Percentiles rank a stretch among this genome's conserved stretches.
Conservation (phyloP, 2,329 filamentous ascomycete species). For the Aspergillus ochraceus region DNA sequence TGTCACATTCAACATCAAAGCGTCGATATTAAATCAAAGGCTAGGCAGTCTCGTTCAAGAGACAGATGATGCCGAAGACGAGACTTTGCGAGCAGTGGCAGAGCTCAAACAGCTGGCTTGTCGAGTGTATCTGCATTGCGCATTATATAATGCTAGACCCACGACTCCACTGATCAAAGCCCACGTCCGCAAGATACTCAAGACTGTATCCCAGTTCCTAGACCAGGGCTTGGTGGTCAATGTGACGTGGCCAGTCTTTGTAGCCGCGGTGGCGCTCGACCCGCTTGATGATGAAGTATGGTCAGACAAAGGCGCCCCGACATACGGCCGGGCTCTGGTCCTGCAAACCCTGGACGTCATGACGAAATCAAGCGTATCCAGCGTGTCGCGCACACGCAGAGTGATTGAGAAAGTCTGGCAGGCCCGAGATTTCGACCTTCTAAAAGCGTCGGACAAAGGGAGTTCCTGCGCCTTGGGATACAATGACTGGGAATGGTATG, state of each 20-base stretch:
- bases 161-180: constrained; percentile 35
- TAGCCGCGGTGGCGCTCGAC: constrained; percentile 46
- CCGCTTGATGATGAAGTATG: constrained; percentile 39
- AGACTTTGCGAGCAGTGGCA: constrained; percentile 35
- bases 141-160: constrained; percentile 45
- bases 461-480: constrained; percentile 8
- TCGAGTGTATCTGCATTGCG: constrained; percentile 48
- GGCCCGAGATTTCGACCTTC: constrained; percentile 40
- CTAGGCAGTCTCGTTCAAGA: constrained; percentile 37
- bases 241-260: constrained; percentile 46
- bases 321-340: constrained; percentile 41
- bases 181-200: constrained; percentile 37
- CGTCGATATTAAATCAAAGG: constrained; percentile 35
- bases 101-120: constrained; percentile 48
- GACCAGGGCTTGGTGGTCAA: constrained; percentile 34
- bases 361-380: constrained; percentile 43
- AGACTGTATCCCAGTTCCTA: constrained; percentile 33
- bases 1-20: constrained; percentile 29
- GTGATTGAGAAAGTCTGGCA: constrained; percentile 53
- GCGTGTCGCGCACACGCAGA: constrained; percentile 46
- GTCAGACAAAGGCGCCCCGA: constrained; percentile 20
- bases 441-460: constrained; percentile 21
- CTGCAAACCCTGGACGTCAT: constrained; percentile 43
- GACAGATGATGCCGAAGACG: constrained; percentile 31
- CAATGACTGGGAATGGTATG: constrained; percentile 47